Evolutionary conservation across 441 rosid species (phyloP), one percentile per base, ranked within the genome.

Genomic region (Hura crepitans): DNA sequence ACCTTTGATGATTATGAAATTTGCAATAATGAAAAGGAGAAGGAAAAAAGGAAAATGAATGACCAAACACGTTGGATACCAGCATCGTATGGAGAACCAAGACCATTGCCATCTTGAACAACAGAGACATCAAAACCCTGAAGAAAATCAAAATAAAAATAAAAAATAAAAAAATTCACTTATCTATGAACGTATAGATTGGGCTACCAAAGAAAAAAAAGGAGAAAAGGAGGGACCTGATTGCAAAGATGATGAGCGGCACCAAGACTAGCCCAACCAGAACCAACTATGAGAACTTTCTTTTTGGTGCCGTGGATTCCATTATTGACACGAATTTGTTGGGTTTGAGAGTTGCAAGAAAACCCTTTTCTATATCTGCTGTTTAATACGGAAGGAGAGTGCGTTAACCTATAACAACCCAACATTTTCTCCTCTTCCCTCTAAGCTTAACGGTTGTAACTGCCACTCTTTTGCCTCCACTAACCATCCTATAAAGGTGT

Each of bases 241-340:
- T 83, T 81, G 78, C 81, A 77, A n/a, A 85, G 90, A 69, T 85
- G 89, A 62, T 84, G 78, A 62, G 92, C 92, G 20, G 91, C 88
- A 55, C 89, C 88, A 53, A 81, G 91, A 55, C 88, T 87, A 33
- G 87, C 82, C 91, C 92, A 87, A 31, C 89, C 89, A n/a, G 85
- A 83, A 35, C 96, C 92, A 69, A 85, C 82, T 6, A 87, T 72
- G 54, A 77, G 79, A 11, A 79, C 82, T 68, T 85, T 85, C 78
- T 81, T 81, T 42, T 67, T 31, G 28, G 46, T 35, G 45, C 20
- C 64, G 73, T 33, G n/a, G 12, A 39, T 78, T n/a, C 72, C 77
- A 63, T 66, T 72, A 61, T 5, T 14, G 64, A 13, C 79, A 43
- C 51, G 65, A 58, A 66, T 45, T 62, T 67, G 77, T 23, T 31